phyloP scores from a whole-genome alignment of 2,329 filamentous ascomycete genomes.

The Leptographium radiaticola region DNA sequence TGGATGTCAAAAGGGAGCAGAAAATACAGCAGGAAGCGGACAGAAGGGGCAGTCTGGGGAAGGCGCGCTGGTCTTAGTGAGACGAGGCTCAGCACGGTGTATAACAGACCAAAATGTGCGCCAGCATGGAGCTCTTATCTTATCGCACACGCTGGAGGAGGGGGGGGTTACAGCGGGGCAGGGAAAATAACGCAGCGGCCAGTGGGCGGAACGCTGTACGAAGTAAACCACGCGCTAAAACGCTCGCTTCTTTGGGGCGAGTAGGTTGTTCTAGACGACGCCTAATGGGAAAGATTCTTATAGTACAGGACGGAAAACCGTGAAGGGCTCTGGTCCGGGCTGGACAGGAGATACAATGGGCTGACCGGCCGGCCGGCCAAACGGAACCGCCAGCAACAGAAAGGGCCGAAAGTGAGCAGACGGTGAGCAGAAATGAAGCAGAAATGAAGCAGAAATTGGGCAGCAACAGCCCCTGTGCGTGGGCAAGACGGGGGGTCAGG shows the following conservation, averaged over 20 bases:
- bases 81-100: background rate
- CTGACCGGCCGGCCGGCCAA: background rate
- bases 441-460: background rate
- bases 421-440: no score
- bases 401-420: no score
- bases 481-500: background rate
- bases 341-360: background rate
- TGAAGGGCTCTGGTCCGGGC: background rate
- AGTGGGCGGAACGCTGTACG: background rate
- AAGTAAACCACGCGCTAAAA: slow-evolving; percentile 2
- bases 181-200: slow-evolving; percentile 7
- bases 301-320: background rate
- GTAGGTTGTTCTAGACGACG: background rate
- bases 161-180: slow-evolving; percentile 2
- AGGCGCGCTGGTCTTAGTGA: background rate
- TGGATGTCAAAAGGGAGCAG: background rate
- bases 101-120: background rate
- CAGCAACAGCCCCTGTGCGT: no score
- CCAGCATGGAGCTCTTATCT: slow-evolving; percentile 16
- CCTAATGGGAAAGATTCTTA: background rate
- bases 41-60: background rate
- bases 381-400: no score
- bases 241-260: background rate
- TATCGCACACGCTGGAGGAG: slow-evolving; percentile 14
- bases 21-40: background rate